Conservation (phyloP, 768 basidiomycete genomes). For the Pisolithus microcarpus region DNA sequence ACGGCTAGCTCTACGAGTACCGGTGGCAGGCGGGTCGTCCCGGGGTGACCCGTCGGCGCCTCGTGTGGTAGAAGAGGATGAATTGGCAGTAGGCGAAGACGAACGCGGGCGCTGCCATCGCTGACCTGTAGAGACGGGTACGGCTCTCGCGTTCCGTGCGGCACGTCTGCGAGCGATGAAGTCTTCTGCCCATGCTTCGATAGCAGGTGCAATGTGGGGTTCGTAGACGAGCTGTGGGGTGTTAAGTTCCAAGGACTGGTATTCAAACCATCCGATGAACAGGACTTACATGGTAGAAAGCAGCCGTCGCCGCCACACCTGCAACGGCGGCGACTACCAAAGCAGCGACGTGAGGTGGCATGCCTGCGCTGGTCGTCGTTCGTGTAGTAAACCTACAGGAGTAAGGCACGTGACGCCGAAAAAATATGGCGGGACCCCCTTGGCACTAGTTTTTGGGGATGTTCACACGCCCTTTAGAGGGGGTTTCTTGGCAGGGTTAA, state of each 20-base stretch:
- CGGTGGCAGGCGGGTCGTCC: not conserved
- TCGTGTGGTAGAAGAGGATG: not conserved
- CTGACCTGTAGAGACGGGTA: conserved; percentile 13
- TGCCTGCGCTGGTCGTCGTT: not conserved
- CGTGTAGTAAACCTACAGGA: too few species aligned
- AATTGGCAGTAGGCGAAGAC: conserved; percentile 2
- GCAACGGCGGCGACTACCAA: conserved; percentile 47
- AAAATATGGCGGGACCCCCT: too few species aligned
- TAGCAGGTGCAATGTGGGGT: conserved; percentile 56
- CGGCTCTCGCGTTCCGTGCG: conserved; percentile 19
- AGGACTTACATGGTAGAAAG: conserved; percentile 50
- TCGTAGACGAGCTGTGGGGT: conserved; percentile 54
- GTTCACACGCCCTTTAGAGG: too few species aligned
- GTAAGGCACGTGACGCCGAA: too few species aligned
- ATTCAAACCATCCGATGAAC: too few species aligned
- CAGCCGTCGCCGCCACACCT: conserved; percentile 42
- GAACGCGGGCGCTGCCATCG: conserved; percentile 4
- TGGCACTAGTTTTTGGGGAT: too few species aligned
- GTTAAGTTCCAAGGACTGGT: not conserved
- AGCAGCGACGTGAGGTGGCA: conserved; percentile 33
- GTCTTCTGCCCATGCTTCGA: conserved; percentile 41
- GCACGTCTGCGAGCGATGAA: conserved; percentile 26
- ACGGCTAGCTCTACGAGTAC: not conserved
- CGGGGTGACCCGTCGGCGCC: not conserved
- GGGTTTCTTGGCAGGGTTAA: too few species aligned